Percentiles rank a stretch among this genome's conserved stretches.
These are phyloP conservation scores for Coelastrella sp. DNA, from an alignment of 139 green algal genomes.

Conservation along the genomic window DNA sequence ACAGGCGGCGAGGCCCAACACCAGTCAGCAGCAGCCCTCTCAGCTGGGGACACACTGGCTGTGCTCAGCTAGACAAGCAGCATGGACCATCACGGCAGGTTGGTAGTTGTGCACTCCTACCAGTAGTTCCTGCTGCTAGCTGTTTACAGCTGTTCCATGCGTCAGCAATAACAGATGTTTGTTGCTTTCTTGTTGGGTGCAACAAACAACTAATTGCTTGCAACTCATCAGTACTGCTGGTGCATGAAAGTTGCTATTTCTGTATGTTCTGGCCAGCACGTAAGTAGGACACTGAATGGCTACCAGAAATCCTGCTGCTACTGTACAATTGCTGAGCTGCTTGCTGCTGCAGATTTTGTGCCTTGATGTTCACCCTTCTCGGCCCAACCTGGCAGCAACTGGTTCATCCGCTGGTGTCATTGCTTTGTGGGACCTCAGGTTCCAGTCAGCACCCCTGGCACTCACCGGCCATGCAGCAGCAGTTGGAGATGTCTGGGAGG, in stretches of 20 bases:
- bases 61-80: conserved; percentile 23
- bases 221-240: no score
- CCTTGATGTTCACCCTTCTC: conserved; percentile 67
- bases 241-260: no score
- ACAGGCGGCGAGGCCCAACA: conserved; percentile 52
- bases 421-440: conserved; percentile 74
- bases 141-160: neutral
- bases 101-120: neutral
- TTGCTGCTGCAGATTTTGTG: conserved; percentile 49
- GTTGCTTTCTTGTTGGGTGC: no score
- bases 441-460: conserved; percentile 43
- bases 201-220: no score
- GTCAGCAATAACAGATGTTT: no score
- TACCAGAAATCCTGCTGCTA: neutral
- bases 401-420: conserved; percentile 56
- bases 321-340: neutral
- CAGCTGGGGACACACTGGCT: conserved; percentile 62
- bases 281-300: neutral
- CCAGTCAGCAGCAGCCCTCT: conserved; percentile 42
- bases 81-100: conserved; percentile 4
- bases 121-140: neutral
- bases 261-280: no score
- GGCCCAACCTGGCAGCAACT: conserved; percentile 67
- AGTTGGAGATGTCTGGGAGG: conserved; percentile 63
- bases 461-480: neutral